A percentile compares a stretch with the other conserved stretches of the same genome.
phyloP scores from a whole-genome alignment of 164 flowering plant genomes.

The Taxillus chinensis region DNA sequence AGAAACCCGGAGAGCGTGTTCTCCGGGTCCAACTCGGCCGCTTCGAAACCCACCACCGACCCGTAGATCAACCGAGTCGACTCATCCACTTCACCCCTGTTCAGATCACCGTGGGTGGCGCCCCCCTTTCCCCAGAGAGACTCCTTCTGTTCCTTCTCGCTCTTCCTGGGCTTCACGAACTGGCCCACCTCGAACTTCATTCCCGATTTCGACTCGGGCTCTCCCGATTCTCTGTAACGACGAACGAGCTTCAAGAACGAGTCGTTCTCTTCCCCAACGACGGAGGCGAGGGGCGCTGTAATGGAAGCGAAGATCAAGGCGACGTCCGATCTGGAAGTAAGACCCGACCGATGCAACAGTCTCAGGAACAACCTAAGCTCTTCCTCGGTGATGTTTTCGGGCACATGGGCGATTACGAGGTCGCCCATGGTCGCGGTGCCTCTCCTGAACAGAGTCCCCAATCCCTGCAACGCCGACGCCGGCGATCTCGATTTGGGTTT shows the following conservation, averaged over 20 bases:
- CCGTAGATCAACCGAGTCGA: constrained; percentile 48
- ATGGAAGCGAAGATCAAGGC: constrained; percentile 36
- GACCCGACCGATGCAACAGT: constrained; percentile 39
- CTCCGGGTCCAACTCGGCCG: constrained; percentile 74
- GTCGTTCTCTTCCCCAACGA: constrained; percentile 47
- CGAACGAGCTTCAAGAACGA: constrained; percentile 40
- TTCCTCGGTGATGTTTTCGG: constrained; percentile 22
- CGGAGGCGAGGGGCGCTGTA: constrained; percentile 13
- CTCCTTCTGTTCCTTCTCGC: constrained; percentile 26
- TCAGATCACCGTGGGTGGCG: constrained; percentile 3
- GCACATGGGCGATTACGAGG: constrained; percentile 55
- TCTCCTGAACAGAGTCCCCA: constrained; percentile 57
- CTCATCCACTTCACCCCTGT: constrained; percentile 12
- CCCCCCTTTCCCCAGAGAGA: constrained; percentile 57
- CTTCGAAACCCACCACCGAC: constrained; percentile 73
- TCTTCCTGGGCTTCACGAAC: constrained; percentile 19
- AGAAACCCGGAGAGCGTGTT: constrained; percentile 67
- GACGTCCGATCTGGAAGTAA: constrained; percentile 43
- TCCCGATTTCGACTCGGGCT: background rate
- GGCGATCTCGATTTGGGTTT: too few species aligned
- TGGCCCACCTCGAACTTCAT: constrained; percentile 25
- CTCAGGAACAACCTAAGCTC: constrained; percentile 47
- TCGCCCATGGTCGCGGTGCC: constrained; percentile 69
- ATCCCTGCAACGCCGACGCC: constrained; percentile 51
- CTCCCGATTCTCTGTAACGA: constrained; percentile 4